Conservation (phyloP, 2,329 filamentous ascomycete genomes). For the Ramichloridium luteum region DNA sequence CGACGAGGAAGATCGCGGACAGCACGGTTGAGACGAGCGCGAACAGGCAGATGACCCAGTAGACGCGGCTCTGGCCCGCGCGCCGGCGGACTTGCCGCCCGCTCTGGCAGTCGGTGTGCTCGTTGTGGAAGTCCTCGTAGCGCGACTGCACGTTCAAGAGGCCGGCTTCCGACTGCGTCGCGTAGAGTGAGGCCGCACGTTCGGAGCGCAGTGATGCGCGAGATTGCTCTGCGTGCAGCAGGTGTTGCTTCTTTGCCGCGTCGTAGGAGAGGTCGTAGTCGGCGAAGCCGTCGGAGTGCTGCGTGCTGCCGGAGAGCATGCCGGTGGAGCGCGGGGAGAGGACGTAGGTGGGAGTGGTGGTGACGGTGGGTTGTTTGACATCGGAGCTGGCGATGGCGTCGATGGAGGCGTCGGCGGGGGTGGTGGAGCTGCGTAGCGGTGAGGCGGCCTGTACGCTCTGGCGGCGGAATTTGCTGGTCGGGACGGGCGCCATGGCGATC, state of each 20-base stretch:
- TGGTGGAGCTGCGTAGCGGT: not conserved
- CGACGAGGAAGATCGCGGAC: conserved; percentile 53
- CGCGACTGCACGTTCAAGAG: conserved; percentile 12
- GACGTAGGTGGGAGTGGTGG: conserved; percentile 11
- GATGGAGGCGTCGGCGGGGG: conserved; percentile 8
- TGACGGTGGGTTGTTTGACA: conserved; percentile 13
- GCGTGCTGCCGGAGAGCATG: conserved; percentile 16
- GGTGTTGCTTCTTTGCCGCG: conserved; percentile 7
- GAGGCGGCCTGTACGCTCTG: no score
- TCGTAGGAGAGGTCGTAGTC: conserved; percentile 12
- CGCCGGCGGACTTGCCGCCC: no score
- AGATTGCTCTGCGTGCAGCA: no score
- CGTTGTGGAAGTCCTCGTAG: conserved; percentile 18
- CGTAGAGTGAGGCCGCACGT: conserved; percentile 12
- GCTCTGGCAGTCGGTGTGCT: conserved; percentile 15
- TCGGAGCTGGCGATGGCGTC: conserved; percentile 3
- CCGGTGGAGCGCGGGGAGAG: conserved; percentile 17
- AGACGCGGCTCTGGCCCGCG: no score
- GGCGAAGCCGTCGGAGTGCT: conserved; percentile 11
- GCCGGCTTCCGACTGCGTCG: conserved; percentile 18
- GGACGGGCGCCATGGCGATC: conserved; percentile 15
- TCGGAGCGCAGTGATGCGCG: conserved; percentile 16
- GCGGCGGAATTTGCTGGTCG: no score
- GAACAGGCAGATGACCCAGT: no score
- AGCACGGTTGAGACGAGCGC: conserved; percentile 54